Base-by-base conservation (phyloP, 495 filamentous ascomycete genomes). In the Lophiostoma macrostomum region DNA sequence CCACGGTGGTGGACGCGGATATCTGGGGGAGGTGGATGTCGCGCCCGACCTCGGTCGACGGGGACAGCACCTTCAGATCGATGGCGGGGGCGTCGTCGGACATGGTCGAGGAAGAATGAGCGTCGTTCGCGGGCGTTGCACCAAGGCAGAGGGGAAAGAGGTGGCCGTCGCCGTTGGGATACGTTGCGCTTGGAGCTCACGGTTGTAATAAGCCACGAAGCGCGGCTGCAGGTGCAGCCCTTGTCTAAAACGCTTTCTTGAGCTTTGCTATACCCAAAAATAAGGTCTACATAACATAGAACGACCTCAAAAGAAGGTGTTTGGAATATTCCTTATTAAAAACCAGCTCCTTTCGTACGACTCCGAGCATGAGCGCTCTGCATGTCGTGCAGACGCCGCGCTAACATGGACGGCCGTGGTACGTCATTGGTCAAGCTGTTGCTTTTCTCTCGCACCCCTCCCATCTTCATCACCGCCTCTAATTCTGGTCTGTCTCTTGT, bases 1-100 rank as follows among this genome's bases (percentile, higher is more conserved):
- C 61, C 8, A 71, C 62, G 11, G 68, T 71, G 10, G 64, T 67
- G 2, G 56, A 27, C 12, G 53, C 44, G 12, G 61, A 52, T 5
- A 69, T 32, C 10, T 41, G 28, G 6, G 48, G 34, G 24, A 70
- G 54, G 22, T 35, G 32, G 24, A 71, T 32, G 30, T 45, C 53
- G 42, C 42, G 39, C 13, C 58, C 50, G 40, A 69, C 43, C 44
- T 68, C 68, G 27, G 66, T 39, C 8, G 67, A 68, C 10, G 67
- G 68, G 10, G 67, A 68, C 23, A 69, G 63, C 23, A 71, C 47
- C 37, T 67, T 67, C 14, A 67, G 54, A 29, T 64, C 56, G 56
- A 67, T 60, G 19, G 34, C 5, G 31, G 22, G 11, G 14, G 22
- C 23, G 18, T 53, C 48, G 35, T 54, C 43, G 38, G 53, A 35